Conservation (phyloP, 148 eudicot species). For the Persicaria tinctoria region DNA sequence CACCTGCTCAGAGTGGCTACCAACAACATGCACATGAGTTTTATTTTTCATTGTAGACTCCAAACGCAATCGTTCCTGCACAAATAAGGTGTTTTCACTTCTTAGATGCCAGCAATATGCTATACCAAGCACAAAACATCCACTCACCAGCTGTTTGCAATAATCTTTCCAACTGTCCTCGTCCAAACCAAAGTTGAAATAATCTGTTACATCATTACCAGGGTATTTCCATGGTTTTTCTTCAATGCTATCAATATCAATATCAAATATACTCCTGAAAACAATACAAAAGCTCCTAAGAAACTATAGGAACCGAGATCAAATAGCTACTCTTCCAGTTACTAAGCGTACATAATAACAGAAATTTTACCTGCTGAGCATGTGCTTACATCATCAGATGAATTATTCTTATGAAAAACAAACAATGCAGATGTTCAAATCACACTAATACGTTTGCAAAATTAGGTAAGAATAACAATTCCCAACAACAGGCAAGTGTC, state of each 20-base stretch:
- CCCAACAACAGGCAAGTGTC: no score
- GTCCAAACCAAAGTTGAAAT: constrained; percentile 76
- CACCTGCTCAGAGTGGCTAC: constrained; percentile 96
- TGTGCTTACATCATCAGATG: background rate
- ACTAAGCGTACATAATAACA: background rate
- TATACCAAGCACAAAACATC: background rate
- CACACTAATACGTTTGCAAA: background rate
- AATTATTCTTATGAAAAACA: background rate
- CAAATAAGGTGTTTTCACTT: constrained; percentile 14
- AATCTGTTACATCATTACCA: constrained; percentile 77
- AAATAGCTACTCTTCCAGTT: no score
- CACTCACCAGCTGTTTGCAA: constrained; percentile 81
- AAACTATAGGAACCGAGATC: background rate
- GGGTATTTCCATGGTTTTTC: constrained; percentile 91
- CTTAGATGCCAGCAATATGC: background rate
- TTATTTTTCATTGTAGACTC: constrained; percentile 86
- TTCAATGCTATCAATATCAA: constrained; percentile 84
- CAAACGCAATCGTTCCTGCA: constrained; percentile 75
- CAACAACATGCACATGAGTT: constrained; percentile 66
- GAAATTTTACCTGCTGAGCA: background rate
- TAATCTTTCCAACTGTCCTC: constrained; percentile 97
- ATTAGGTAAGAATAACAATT: background rate
- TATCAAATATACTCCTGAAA: constrained; percentile 81
- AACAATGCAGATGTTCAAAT: background rate
- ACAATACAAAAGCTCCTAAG: background rate